Evolutionary conservation across 306 rosid species (phyloP).

Genomic region (Cucumis hystrix): DNA sequence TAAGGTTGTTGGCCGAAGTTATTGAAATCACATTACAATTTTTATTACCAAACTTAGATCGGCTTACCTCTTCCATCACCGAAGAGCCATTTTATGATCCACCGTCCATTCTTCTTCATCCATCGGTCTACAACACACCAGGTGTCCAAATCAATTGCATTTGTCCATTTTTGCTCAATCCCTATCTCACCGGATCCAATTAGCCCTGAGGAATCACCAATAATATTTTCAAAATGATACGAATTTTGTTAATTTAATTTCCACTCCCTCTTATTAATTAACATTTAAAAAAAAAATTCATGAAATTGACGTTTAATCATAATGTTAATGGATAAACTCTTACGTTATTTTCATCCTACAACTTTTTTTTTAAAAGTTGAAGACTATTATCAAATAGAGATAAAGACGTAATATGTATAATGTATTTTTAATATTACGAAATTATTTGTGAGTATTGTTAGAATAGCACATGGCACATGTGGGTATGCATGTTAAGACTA

Average conservation of each 20-base stretch:
- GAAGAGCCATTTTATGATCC: neutral
- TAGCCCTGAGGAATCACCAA: neutral
- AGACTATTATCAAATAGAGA: neutral
- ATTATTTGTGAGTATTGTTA: too few relatives aligned
- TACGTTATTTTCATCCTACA: neutral
- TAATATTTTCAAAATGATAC: neutral
- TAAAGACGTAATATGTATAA: neutral
- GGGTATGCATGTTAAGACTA: neutral
- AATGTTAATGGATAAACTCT: neutral
- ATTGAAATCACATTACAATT: neutral
- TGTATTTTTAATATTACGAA: neutral
- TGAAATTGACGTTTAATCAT: neutral
- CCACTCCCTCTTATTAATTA: neutral
- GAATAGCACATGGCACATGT: slow-evolving; percentile 7
- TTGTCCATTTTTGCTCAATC: neutral
- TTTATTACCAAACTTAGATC: neutral
- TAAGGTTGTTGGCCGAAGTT: neutral
- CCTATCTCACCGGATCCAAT: neutral
- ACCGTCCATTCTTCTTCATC: neutral
- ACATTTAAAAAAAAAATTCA: neutral
- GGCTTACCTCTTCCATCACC: neutral
- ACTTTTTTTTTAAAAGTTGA: too few relatives aligned
- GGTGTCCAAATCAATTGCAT: neutral
- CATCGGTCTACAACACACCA: neutral
- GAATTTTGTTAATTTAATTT: neutral